Base-by-base conservation (phyloP, 306 rosid genomes). In the Lithocarpus polystachyus region DNA sequence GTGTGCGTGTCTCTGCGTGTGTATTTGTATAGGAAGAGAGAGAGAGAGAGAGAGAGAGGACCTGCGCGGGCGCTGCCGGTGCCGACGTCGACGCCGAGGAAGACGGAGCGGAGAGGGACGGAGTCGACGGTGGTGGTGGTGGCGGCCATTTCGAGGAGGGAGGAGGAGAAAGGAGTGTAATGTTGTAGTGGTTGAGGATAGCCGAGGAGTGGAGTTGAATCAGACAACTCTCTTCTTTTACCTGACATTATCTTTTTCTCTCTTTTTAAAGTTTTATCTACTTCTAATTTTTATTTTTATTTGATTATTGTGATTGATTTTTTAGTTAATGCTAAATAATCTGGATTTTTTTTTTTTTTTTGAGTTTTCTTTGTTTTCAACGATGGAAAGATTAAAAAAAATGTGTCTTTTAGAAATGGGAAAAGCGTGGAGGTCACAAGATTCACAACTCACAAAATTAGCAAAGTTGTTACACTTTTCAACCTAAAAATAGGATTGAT, bases 11-110 rank as follows among this genome's bases (percentile, higher is more conserved):
- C 0, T 37, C 11, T 37, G 45, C 11, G 3, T 35, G 15, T 28
- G 17, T 5, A 14, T 19, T 20, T 8, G 68, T 4, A 51, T 2
- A 20, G 62, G 56, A 23, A 64, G 40, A 74, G 55, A 7, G 78
- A 45, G 15, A 26, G 8, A 71, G 9, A 51, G 3, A 20, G 62
- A 62, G 29, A 64, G 52, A 71, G 55, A 4, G 80, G 23, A 94
- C 99, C 99, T 75, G 99, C 99, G 23, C 97, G 97, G 51, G 99
- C 98, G 81, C 97, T 95, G 76, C 95, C 97, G 54, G 97, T 95
- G 82, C 99, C 98, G 26, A 92, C 99, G 79, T 95, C 97, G 71
- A 95, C 88, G 57, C 99, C 98, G 72, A 95, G 94, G 87, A 89
- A 95, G 71, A 92, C 80, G 17, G 89, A 74, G 73, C 90, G 91